Conservation (phyloP, 257 asterid genomes). For the Leptodermis oblonga region DNA sequence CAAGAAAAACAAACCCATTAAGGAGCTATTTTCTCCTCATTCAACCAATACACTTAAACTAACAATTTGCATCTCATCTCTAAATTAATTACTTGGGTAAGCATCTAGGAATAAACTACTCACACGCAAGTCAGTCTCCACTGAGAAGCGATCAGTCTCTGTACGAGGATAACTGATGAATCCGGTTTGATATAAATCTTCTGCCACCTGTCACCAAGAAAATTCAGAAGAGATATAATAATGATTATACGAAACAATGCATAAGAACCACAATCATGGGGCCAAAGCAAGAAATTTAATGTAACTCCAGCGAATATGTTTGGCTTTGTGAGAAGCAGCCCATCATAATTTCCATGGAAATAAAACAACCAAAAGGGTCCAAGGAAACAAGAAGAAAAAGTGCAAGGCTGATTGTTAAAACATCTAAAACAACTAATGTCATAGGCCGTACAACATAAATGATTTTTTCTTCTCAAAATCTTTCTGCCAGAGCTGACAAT, state of each 20-base stretch:
- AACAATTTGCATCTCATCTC: neutral
- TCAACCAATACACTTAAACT: neutral
- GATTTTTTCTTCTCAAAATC: neutral
- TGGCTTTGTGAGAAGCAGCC: neutral
- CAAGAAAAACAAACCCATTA: neutral
- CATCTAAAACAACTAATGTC: neutral
- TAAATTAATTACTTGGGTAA: neutral
- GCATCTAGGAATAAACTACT: slow-evolving; percentile 16
- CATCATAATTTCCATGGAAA: neutral
- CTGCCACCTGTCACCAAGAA: slow-evolving; percentile 67
- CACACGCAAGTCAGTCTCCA: slow-evolving; percentile 68
- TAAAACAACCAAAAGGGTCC: neutral
- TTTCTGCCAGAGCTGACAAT: neutral
- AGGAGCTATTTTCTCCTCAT: neutral
- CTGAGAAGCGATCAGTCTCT: slow-evolving; percentile 86
- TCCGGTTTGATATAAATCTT: slow-evolving; percentile 95
- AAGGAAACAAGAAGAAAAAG: neutral
- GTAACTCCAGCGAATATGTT: neutral
- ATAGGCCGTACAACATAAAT: neutral
- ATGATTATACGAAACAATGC: neutral
- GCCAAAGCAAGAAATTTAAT: neutral
- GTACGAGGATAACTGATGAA: slow-evolving; percentile 99
- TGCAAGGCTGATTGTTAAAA: neutral
- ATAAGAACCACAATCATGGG: neutral
- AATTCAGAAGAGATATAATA: slow-evolving; percentile 3